Evolutionary conservation across 73 alveolate species (phyloP).

Genomic region (Paramecium sonneborni): DNA sequence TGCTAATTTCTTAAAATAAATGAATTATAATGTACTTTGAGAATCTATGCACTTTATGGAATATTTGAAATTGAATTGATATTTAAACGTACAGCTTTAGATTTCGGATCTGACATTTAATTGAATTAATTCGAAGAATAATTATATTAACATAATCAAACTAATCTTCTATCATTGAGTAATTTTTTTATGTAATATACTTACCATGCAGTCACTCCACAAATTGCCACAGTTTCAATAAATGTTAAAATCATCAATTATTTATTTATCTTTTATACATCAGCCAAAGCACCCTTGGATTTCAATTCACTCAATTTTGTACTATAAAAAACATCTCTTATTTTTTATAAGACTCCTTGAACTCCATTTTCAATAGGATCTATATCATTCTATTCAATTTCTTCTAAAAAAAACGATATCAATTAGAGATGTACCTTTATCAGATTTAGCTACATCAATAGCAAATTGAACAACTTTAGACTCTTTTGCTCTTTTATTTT

Average conservation of each 20-base stretch:
- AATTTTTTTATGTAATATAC: slow-evolving; percentile 39
- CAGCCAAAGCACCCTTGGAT: slow-evolving; percentile 34
- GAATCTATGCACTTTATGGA: not conserved
- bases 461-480: slow-evolving; percentile 28
- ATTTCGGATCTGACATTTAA: not conserved
- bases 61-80: not conserved
- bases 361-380: slow-evolving; percentile 50
- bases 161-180: slow-evolving; percentile 38
- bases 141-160: slow-evolving; percentile 20
- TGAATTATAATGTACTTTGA: not conserved
- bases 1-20: not conserved
- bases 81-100: not conserved
- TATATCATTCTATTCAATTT: not conserved
- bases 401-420: not conserved
- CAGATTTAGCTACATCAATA: slow-evolving; percentile 38
- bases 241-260: slow-evolving; percentile 14
- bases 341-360: not conserved
- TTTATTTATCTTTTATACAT: not conserved
- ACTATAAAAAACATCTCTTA: slow-evolving; percentile 2
- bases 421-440: not conserved
- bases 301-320: slow-evolving; percentile 22
- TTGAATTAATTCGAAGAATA: not conserved
- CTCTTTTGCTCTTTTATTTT: slow-evolving; percentile 48
- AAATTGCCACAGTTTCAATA: slow-evolving; percentile 33
- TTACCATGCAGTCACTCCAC: slow-evolving; percentile 56